Evolutionary conservation across 257 asterid species (phyloP), one percentile per base, ranked within the genome.

Genomic region (Solanum chiquidenum): DNA sequence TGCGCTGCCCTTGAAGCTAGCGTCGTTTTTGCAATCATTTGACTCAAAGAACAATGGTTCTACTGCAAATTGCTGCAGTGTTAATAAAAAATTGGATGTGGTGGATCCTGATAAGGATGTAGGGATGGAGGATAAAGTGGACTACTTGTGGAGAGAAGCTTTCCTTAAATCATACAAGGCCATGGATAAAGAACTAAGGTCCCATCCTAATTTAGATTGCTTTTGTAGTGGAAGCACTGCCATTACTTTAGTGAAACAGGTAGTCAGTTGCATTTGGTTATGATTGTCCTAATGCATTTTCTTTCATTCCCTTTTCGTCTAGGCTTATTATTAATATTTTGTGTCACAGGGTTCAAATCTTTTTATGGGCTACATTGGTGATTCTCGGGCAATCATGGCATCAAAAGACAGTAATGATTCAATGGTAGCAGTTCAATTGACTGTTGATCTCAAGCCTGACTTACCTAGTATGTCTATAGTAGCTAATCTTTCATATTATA

Each of bases 161-260:
- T 95, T 95, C 89, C 95, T 97, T 18, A 95, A 94, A 88, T 91
- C 99, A 49, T 97, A 90, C 89, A 97, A 94, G 92, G 93, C 97
- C 34, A 97, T 97, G 99, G 99, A 97, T 88, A 97, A 94, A 89
- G 99, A 97, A 77, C 89, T 97, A 88, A 94, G 96, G 92, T 95
- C 98, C 35, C 97, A 95, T 88, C 95, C 98, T 71, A 97, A 92
- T 92, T 60, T 97, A 69, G 99, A 97, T 91, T 97, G 99, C 94
- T 97, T 95, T 88, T 97, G 99, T 92, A 97, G 99, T 83, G 99
- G 99, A 80, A 95, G 99, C 95, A 97, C 99, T 62, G 98, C 98
- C n/a, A 94, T 97, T 82, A 93, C 95, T 20, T 86, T 97, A 20
- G 88, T 96, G 74, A 97, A 96, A 90, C 98, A 97, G 98, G 99